Base-by-base conservation (phyloP, 352 stramenopile genomes). In the Phytophthora colocasiae region DNA sequence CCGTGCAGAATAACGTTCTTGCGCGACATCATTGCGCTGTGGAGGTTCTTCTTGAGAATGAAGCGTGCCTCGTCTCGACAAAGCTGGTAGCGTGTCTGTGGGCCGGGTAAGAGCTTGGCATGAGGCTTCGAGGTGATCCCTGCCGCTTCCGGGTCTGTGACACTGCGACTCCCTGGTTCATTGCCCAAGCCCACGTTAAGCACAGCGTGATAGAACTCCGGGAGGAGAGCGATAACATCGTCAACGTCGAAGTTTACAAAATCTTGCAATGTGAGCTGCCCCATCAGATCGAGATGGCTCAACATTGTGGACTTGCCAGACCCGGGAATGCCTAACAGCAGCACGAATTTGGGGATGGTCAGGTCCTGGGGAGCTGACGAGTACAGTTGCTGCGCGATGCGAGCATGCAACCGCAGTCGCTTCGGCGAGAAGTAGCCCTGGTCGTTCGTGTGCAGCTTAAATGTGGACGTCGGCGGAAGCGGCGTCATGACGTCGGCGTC, bases 201-300 rank as follows among this genome's bases (percentile, higher is more conserved):
- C 86, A 93, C 90, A 6, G 86, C 76, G 60, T 92, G 83, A 57
- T 94, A 92, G 39, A 89, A 94, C 70, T 92, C 83, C 8, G 83
- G 85, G 26, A 94, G 63, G 50, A 94, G 71, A 17, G 85, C 84
- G 56, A 92, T 92, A 32, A 91, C 68, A 62, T 93, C 85, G 62
- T 93, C 85, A 6, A 93, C 80, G 38, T 92, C 85, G 56, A 93
- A 93, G 67, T 92, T 93, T 43, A 92, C 85, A 73, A 89, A 93
- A 39, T 92, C 83, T n/a, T 82, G 73, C 15, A 93, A 55, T 24
- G 78, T 87, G 58, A 93, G 75, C 55, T 90, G 77, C 11, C 73
- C 79, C 15, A 87, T 84, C 29, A 85, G 75, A 40, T 93, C 83
- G 32, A 93, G 65, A 65, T 92, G 81, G 32, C 82, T 88, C 58